phyloP scores from a whole-genome alignment of 345 rosid genomes.

The Arabis hirsuta region DNA sequence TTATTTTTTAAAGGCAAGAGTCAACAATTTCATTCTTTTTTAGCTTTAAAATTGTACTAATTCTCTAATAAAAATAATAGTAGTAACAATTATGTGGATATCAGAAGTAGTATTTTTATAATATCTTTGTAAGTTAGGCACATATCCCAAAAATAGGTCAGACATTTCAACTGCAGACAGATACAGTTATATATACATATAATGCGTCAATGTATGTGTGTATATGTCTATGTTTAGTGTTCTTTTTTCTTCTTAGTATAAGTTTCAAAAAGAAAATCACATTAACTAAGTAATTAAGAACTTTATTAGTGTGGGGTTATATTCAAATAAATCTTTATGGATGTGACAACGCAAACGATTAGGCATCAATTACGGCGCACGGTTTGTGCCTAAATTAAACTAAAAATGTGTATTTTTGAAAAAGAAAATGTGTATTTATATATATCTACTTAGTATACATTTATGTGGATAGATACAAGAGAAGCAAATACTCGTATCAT shows the following conservation, averaged over 20 bases:
- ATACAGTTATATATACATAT: constrained; percentile 20
- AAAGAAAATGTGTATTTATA: background rate
- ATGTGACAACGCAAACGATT: constrained; percentile 23
- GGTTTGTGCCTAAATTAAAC: constrained; percentile 21
- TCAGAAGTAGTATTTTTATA: constrained; percentile 1
- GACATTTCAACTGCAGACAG: constrained; percentile 43
- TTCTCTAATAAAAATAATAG: background rate
- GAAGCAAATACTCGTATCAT: constrained; percentile 4
- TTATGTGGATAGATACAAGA: constrained; percentile 23
- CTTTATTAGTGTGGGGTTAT: constrained; percentile 9
- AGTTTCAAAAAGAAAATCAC: background rate
- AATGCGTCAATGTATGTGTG: background rate
- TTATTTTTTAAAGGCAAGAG: constrained; percentile 19
- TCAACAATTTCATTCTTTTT: constrained; percentile 41
- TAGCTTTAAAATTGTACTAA: too few relatives aligned
- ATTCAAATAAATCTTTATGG: constrained; percentile 25
- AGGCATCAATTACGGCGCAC: constrained; percentile 40
- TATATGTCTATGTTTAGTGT: constrained; percentile 4
- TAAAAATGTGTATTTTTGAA: background rate
- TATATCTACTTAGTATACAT: constrained; percentile 14
- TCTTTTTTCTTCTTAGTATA: background rate
- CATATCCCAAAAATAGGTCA: constrained; percentile 40
- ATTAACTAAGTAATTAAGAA: constrained; percentile 1
- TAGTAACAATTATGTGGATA: background rate
- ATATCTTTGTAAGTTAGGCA: constrained; percentile 42